Conservation (phyloP, 139 green algal species). For the Helicosporidium sp. region DNA sequence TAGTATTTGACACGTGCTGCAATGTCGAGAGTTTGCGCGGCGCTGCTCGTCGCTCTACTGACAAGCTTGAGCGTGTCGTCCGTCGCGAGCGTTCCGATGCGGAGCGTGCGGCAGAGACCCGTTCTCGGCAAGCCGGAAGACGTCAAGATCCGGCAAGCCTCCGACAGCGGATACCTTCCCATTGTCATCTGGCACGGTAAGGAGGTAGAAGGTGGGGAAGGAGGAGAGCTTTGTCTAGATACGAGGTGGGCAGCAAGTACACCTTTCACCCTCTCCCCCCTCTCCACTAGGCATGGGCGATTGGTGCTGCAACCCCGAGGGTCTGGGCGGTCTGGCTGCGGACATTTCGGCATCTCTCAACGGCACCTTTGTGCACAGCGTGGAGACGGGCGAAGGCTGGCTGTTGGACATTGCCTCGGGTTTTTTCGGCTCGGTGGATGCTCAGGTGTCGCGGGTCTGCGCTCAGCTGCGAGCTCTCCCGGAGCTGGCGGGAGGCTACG, state of each 20-base stretch:
- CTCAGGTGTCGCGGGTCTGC: constrained; percentile 42
- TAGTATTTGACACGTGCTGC: too few species aligned
- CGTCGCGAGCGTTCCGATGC: too few species aligned
- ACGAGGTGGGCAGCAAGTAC: background rate
- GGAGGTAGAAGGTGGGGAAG: background rate
- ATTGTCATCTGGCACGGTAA: constrained; percentile 43
- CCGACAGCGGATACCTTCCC: constrained; percentile 16
- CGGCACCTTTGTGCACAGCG: constrained; percentile 52
- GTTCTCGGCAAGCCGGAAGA: too few species aligned
- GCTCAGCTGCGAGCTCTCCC: constrained; percentile 24
- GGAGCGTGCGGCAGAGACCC: too few species aligned
- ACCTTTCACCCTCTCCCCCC: background rate
- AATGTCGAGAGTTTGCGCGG: too few species aligned
- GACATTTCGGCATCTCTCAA: constrained; percentile 16
- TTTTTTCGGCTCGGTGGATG: constrained; percentile 56
- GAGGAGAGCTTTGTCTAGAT: background rate
- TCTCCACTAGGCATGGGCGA: constrained; percentile 37
- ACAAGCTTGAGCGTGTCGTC: too few species aligned
- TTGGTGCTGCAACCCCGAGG: constrained; percentile 27
- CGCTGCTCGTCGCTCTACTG: too few species aligned
- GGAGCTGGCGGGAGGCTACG: constrained; percentile 50
- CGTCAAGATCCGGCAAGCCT: too few species aligned
- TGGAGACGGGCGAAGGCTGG: constrained; percentile 27
- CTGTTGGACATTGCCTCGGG: constrained; percentile 18
- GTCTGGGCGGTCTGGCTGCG: constrained; percentile 32